These are phyloP conservation scores for Beverwykella pulmonaria DNA, from an alignment of 495 filamentous ascomycete species.

Conservation along the genomic window DNA sequence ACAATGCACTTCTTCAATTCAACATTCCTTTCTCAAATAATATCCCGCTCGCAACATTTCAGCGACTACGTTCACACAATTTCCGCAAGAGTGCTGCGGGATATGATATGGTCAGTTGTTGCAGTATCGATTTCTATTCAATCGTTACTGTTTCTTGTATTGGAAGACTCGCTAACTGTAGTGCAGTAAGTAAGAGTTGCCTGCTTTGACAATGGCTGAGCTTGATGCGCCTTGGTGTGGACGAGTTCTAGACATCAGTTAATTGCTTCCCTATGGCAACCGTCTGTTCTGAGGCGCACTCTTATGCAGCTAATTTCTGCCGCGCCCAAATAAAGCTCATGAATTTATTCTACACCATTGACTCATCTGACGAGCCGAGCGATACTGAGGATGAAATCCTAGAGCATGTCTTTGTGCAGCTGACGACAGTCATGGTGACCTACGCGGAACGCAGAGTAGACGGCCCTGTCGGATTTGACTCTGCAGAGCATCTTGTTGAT, in stretches of 20 bases:
- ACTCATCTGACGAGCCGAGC: background rate
- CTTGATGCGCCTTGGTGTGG: background rate
- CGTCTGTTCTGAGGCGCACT: background rate
- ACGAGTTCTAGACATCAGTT: background rate
- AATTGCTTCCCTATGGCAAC: background rate
- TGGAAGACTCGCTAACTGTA: no score
- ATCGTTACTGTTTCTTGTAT: background rate
- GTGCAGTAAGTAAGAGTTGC: constrained; percentile 1
- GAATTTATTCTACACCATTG: background rate
- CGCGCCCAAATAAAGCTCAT: background rate
- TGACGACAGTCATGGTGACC: constrained; percentile 1
- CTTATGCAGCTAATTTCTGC: constrained; percentile 3
- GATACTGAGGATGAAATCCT: background rate
- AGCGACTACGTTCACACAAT: constrained; percentile 5
- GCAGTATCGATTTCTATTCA: background rate
- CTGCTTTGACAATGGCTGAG: no score
- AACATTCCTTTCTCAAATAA: no score
- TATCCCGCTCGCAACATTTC: background rate
- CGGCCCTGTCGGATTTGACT: background rate
- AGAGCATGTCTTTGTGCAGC: constrained; percentile 6
- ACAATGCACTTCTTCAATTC: no score
- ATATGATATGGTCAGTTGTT: constrained; percentile 10
- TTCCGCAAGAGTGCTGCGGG: background rate
- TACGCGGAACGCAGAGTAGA: background rate
- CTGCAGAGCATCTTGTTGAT: no score